These are phyloP conservation scores for Ceratocystiopsis minuta DNA, from an alignment of 2,329 filamentous ascomycete species.

Conservation along the genomic window DNA sequence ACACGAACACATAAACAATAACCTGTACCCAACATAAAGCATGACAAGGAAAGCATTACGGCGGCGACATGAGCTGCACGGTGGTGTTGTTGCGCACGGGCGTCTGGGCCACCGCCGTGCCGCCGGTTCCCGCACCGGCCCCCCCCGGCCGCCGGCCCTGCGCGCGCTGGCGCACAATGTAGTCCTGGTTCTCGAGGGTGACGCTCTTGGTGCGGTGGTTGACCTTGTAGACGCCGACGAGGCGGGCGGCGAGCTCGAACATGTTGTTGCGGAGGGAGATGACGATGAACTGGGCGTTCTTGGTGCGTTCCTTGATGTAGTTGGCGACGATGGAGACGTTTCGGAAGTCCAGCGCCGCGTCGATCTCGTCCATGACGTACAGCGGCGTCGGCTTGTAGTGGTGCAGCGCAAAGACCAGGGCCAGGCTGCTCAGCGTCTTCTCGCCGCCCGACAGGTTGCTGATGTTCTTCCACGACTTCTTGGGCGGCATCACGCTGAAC, in stretches of 20 bases:
- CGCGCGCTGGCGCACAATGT: constrained; percentile 34
- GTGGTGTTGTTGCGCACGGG: constrained; percentile 3
- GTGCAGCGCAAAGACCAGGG: constrained; percentile 92
- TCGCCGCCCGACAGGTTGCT: constrained; percentile 89
- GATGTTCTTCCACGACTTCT: constrained; percentile 99
- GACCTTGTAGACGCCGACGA: constrained; percentile 98
- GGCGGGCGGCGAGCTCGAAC: constrained; percentile 91
- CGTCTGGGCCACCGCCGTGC: constrained; percentile 1
- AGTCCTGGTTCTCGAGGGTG: constrained; percentile 72
- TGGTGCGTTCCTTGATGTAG: constrained; percentile 97
- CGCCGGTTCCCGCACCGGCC: constrained; percentile 7
- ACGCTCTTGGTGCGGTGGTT: constrained; percentile 97
- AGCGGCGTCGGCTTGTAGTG: constrained; percentile 95
- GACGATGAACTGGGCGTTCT: constrained; percentile 98
- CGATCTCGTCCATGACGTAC: constrained; percentile 99
- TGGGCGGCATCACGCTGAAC: constrained; percentile 97
- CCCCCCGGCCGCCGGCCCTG: constrained; percentile 6
- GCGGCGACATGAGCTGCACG: constrained; percentile 7
- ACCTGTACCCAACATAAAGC: too few species aligned
- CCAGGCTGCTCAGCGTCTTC: constrained; percentile 86
- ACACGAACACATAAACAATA: too few species aligned
- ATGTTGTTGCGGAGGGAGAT: constrained; percentile 98
- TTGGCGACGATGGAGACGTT: constrained; percentile 97
- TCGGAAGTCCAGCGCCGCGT: constrained; percentile 90
- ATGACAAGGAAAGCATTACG: neutral